phyloP scores from a whole-genome alignment of 805 yeast species.

The Scheffersomyces spartinae region DNA sequence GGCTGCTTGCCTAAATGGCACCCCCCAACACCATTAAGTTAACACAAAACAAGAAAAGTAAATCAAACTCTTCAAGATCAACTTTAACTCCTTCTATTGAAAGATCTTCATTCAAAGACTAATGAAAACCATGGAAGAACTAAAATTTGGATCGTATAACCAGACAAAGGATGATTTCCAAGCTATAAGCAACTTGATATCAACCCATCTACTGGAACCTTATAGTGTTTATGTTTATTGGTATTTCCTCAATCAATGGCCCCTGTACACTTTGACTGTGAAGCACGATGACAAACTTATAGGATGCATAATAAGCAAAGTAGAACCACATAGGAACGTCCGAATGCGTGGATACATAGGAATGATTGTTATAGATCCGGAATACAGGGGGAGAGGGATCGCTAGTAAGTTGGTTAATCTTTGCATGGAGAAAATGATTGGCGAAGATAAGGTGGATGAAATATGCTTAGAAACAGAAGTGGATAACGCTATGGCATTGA shows the following conservation, averaged over 20 bases:
- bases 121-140: too few species aligned
- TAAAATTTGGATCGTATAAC: too few species aligned
- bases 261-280: constrained; percentile 65
- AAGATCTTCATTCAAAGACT: constrained; percentile 1
- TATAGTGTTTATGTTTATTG: constrained; percentile 89
- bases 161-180: too few species aligned
- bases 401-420: constrained; percentile 60
- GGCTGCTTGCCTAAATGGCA: too few species aligned
- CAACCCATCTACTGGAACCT: constrained; percentile 45
- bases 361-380: constrained; percentile 78
- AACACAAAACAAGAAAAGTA: too few species aligned
- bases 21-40: too few species aligned
- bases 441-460: constrained; percentile 65
- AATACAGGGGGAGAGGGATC: constrained; percentile 67
- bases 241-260: constrained; percentile 86
- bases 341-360: constrained; percentile 88
- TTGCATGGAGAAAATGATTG: constrained; percentile 54
- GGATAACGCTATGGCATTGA: constrained; percentile 58
- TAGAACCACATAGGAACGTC: constrained; percentile 62
- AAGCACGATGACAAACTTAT: constrained; percentile 34
- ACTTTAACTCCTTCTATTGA: constrained; percentile 6
- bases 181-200: too few species aligned
- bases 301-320: constrained; percentile 82
- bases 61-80: too few species aligned
- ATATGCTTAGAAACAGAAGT: constrained; percentile 91